Evolutionary conservation across 371 early-diverging fungal species (phyloP).

Genomic region (Fennellomyces sp.): DNA sequence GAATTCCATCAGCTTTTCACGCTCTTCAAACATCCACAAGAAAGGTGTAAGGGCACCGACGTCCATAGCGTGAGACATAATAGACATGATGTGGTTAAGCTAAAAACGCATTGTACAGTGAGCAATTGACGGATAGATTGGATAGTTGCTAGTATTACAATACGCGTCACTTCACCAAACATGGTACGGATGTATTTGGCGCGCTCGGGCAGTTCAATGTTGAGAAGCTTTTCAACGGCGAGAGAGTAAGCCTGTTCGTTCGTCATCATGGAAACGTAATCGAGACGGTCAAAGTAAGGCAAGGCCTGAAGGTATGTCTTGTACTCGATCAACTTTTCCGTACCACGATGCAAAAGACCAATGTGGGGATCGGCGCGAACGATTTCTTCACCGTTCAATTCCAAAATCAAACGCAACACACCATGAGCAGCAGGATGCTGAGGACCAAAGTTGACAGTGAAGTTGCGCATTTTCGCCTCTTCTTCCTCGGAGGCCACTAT

Average conservation of each 20-base stretch:
- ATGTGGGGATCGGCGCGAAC: constrained; percentile 96
- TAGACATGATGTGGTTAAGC: constrained; percentile 97
- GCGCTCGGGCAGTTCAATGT: constrained; percentile 94
- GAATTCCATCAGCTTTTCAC: constrained; percentile 97
- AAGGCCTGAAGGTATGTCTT: constrained; percentile 94
- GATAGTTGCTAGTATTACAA: constrained; percentile 25
- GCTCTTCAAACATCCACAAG: constrained; percentile 98
- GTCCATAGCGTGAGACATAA: constrained; percentile 96
- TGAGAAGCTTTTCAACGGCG: constrained; percentile 96
- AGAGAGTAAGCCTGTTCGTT: constrained; percentile 95
- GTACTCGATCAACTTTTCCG: constrained; percentile 98
- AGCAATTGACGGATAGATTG: too few species aligned
- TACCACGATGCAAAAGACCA: constrained; percentile 96
- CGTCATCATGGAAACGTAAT: constrained; percentile 98
- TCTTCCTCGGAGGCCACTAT: constrained; percentile 51
- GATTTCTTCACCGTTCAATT: constrained; percentile 92
- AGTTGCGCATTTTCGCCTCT: constrained; percentile 69
- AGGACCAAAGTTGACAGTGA: constrained; percentile 98
- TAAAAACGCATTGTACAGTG: too few species aligned
- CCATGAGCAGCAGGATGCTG: constrained; percentile 99
- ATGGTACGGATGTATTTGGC: constrained; percentile 96
- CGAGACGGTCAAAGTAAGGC: constrained; percentile 98
- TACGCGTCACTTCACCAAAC: constrained; percentile 97
- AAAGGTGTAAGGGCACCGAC: constrained; percentile 98
- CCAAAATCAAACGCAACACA: constrained; percentile 95